Conservation (phyloP, 768 basidiomycete genomes). For the Boletus sensibilis region DNA sequence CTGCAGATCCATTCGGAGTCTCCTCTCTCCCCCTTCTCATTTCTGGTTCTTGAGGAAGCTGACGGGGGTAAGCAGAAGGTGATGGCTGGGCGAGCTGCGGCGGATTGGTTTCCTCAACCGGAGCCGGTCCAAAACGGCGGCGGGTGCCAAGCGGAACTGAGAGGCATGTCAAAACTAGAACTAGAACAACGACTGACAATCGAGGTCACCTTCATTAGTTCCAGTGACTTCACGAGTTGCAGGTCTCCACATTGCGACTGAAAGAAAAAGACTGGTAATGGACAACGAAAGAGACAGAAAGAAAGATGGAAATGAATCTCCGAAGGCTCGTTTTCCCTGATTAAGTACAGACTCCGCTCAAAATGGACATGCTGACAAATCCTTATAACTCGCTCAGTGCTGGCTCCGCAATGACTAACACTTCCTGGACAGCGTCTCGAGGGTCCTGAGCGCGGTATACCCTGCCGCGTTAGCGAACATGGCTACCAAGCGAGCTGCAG, state of each 20-base stretch:
- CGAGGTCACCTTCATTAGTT: constrained; percentile 82
- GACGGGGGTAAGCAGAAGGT: constrained; percentile 80
- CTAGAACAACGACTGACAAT: constrained; percentile 2
- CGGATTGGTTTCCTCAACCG: constrained; percentile 75
- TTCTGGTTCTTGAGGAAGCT: constrained; percentile 53
- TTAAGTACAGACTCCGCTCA: constrained; percentile 35
- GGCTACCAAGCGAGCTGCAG: constrained; percentile 40
- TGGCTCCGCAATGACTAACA: constrained; percentile 5
- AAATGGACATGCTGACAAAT: constrained; percentile 33
- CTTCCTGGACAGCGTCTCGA: background rate
- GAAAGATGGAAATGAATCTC: constrained; percentile 35
- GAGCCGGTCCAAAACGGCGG: constrained; percentile 89
- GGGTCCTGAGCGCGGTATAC: background rate
- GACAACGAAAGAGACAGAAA: constrained; percentile 16
- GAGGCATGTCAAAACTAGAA: constrained; percentile 15
- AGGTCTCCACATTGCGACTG: constrained; percentile 76
- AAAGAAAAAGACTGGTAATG: constrained; percentile 30
- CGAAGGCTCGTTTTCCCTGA: constrained; percentile 21
- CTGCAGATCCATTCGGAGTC: constrained; percentile 64
- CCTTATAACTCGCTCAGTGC: background rate
- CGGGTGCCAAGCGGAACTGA: constrained; percentile 80
- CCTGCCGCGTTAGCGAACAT: constrained; percentile 18
- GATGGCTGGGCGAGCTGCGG: constrained; percentile 87
- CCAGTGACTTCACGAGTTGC: constrained; percentile 88
- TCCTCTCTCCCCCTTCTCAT: constrained; percentile 68